Evolutionary conservation across 2,329 filamentous ascomycete species (phyloP), one percentile per base, ranked within the genome.

Genomic region (Plectosphaerella sp.): DNA sequence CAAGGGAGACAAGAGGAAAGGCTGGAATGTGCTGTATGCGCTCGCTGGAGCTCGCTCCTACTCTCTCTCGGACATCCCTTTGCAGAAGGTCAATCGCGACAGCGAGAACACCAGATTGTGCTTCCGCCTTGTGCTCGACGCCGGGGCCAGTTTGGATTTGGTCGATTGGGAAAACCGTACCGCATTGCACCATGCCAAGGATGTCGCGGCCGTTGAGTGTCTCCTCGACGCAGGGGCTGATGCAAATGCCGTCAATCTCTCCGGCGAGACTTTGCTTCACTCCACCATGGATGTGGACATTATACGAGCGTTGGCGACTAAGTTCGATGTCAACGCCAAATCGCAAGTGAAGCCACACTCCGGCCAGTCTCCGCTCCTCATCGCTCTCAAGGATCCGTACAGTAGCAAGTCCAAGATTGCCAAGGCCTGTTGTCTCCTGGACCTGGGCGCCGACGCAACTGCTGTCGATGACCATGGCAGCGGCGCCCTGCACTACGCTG

Each of bases 171-270:
- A 49, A 10, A 37, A 16, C 6, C 8, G 15, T 18, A 49, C 46
- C 9, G 36, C 50, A 9, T 41, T 52, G 10, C 46, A 49, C 8
- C 10, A 4, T 15, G 46, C 46, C 15, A 18, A 8, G 5, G 46
- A 52, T 15, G 25, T 28, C 16, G 16, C 43, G 2, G 16, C 20
- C n/a, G 46, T 15, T 9, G n/a, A 47, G 8, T 16, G 47, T 9
- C 53, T 65, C 1, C 51, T 65, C 3, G 56, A 60, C 25, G 62
- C 57, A 4, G 63, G 63, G 1, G 61, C 58, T 2, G 57, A 65
- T 43, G 52, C 56, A 2, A 62, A 64, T 49, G 55, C 56, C 4
- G 48, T 49, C 11, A 52, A 60, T 18, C 37, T 14, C 25, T 15
- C 20, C 12, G 50, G 50, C 5, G 25, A 52, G 15, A 52, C 46